Base-by-base conservation (phyloP, 164 flowering plant genomes). In the Tetracentron sinense region DNA sequence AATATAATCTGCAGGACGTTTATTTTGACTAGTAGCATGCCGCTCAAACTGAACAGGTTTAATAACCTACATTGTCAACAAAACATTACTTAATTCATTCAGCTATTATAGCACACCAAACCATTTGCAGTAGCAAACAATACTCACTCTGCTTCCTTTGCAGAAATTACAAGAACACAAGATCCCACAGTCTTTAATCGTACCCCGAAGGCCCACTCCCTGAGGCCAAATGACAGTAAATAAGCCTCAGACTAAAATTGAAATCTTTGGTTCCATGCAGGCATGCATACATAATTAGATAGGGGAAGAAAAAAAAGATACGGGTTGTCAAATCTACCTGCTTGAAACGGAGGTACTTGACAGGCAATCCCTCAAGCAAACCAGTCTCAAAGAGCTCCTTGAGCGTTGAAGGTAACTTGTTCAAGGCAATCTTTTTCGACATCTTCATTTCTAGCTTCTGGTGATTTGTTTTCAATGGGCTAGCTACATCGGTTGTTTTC, bases 361-460 rank as follows among this genome's bases (percentile, higher is more conserved):
- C 92, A 27, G 52, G 47, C 21, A 77, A 27, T 12, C 91, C 95
- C 70, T 90, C 95, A 0, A 90, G 81, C 66, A 90, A 60, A 27
- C 95, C 91, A 4, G 87, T 83, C 27, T 70, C 85, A 22, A 90
- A 79, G 51, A 90, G 79, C 33, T 85, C 93, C 70, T 76, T 82
- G 55, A 85, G 63, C 57, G 64, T 83, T 8, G 72, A 22, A 0
- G 88, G 89, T 42, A 66, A 49, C 69, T 76, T 81, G 69, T 70
- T 80, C 47, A 28, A 30, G 47, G 59, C 66, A 48, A 64, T 57
- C 69, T 64, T 80, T 52, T 70, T 72, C 0, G 79, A 67, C 60
- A 60, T 60, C 30, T 68, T 74, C 69, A 58, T 67, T 30, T 67
- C 69, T 7, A 54, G 44, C 16, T 63, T 69, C 60, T 67, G n/a